Evolutionary conservation across 1,284 basidiomycete species (phyloP).

Genomic region (Phellinidium pouzarii): DNA sequence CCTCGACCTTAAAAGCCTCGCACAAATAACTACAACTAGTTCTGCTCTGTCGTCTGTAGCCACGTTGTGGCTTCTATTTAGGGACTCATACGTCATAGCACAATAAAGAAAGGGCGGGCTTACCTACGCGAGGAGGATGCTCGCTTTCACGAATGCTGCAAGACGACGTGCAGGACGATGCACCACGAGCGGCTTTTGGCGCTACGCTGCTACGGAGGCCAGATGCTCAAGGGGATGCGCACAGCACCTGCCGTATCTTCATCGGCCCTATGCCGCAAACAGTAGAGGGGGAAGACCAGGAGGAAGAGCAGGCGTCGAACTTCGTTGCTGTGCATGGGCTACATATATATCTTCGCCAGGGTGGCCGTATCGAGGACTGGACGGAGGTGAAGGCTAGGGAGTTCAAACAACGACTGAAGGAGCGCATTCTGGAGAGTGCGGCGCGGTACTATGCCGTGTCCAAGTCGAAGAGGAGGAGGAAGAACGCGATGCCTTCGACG

Average conservation of each 20-base stretch:
- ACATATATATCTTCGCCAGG: conserved; percentile 54
- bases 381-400: conserved; percentile 44
- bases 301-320: conserved; percentile 25
- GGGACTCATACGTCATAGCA: too few relatives aligned
- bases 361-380: conserved; percentile 62
- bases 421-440: conserved; percentile 54
- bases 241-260: conserved; percentile 23
- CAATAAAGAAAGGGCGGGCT: too few relatives aligned
- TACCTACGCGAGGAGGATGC: too few relatives aligned
- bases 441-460: conserved; percentile 14
- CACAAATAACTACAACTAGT: too few relatives aligned
- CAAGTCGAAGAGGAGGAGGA: conserved; percentile 49
- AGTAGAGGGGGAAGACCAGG: conserved; percentile 29
- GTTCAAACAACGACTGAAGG: conserved; percentile 48
- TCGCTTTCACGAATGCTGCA: neutral
- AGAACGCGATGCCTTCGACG: conserved; percentile 26
- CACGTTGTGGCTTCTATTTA: too few relatives aligned
- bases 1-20: too few relatives aligned
- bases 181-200: neutral
- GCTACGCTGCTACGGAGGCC: neutral
- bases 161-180: neutral
- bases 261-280: conserved; percentile 60
- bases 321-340: conserved; percentile 53
- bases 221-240: conserved; percentile 22
- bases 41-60: too few relatives aligned